phyloP scores from a whole-genome alignment of 495 filamentous ascomycete genomes.

The Aspergillus sclerotiicarbonarius region DNA sequence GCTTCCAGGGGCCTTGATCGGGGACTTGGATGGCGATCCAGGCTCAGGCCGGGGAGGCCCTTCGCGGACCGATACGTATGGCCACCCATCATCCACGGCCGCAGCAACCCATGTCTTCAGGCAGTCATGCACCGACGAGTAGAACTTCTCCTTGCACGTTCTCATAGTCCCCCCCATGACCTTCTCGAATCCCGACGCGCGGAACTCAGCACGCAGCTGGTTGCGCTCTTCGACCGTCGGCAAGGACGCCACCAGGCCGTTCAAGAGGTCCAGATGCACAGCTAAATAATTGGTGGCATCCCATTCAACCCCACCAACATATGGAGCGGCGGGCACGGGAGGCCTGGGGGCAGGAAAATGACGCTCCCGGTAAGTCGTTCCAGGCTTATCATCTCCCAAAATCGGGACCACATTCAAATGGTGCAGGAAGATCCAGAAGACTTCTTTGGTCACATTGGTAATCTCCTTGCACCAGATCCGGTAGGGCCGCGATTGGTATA shows the following conservation, averaged over 20 bases:
- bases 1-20: conserved; percentile 36
- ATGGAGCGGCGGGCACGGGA: conserved; percentile 90
- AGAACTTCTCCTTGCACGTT: conserved; percentile 97
- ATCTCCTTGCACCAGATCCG: conserved; percentile 92
- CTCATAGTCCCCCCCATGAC: conserved; percentile 79
- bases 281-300: conserved; percentile 96
- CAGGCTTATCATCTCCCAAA: conserved; percentile 29
- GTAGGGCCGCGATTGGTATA: conserved; percentile 84
- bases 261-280: conserved; percentile 86
- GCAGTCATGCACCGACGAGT: conserved; percentile 83
- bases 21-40: conserved; percentile 43
- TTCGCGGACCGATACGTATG: conserved; percentile 69
- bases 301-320: conserved; percentile 98
- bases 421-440: conserved; percentile 99
- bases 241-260: conserved; percentile 83
- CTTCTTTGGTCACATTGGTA: conserved; percentile 90
- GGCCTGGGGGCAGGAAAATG: conserved; percentile 88
- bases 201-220: conserved; percentile 68
- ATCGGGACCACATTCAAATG: conserved; percentile 80
- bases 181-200: conserved; percentile 88
- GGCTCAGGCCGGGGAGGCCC: conserved; percentile 53
- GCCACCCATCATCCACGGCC: conserved; percentile 83
- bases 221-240: conserved; percentile 74
- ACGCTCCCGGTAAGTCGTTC: conserved; percentile 39
- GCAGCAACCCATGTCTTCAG: conserved; percentile 88